Evolutionary conservation across 176 grass and related monocot genomes (phyloP).

Genomic region (Zoysia japonica): DNA sequence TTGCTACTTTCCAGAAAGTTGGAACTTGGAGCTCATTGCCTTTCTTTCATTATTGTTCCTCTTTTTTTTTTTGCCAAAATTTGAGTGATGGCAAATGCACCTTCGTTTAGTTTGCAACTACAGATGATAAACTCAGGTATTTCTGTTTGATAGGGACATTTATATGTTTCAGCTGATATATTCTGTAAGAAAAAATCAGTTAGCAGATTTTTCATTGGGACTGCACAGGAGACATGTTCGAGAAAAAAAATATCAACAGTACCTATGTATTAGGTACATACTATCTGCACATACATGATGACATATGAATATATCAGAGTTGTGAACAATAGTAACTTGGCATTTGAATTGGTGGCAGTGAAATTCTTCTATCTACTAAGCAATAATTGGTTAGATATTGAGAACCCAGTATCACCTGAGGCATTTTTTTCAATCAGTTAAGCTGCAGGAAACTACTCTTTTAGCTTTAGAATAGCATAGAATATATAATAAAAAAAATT

Average conservation of each 20-base stretch:
- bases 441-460: background rate
- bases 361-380: background rate
- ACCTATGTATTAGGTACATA: background rate
- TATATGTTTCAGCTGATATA: background rate
- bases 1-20: background rate
- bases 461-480: background rate
- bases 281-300: background rate
- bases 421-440: background rate
- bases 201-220: conserved; percentile 29
- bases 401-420: background rate
- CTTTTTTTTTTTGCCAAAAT: background rate
- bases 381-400: background rate
- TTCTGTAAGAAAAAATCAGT: background rate
- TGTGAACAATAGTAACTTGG: background rate
- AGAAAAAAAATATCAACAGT: background rate
- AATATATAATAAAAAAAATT: background rate
- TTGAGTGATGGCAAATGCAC: background rate
- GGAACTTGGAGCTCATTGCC: background rate
- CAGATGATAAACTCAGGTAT: background rate
- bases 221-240: conserved; percentile 26
- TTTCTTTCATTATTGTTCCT: conserved; percentile 3
- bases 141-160: background rate
- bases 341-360: background rate
- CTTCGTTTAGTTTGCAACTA: background rate
- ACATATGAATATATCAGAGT: background rate